These are phyloP conservation scores for Fusarium sp. DNA, from an alignment of 2,329 filamentous ascomycete species.

Conservation along the genomic window DNA sequence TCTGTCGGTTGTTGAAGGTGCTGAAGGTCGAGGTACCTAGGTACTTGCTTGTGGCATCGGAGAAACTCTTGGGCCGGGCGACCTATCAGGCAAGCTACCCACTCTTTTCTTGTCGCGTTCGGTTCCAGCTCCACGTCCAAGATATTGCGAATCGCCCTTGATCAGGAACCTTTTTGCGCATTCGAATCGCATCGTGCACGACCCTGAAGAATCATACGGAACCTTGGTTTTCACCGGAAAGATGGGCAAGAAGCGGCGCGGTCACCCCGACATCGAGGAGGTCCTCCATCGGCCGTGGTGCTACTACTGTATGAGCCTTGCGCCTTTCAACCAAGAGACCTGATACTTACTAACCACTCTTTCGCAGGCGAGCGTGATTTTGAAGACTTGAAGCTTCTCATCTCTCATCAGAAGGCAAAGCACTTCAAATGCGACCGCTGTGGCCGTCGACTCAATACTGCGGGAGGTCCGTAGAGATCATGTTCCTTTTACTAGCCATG, in stretches of 20 bases:
- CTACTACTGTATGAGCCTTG: slow-evolving; percentile 79
- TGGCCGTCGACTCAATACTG: slow-evolving; percentile 87
- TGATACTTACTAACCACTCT: slow-evolving; percentile 44
- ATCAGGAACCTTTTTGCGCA: slow-evolving; percentile 31
- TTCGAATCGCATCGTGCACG: slow-evolving; percentile 23
- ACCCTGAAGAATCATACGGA: background rate
- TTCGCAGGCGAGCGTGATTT: slow-evolving; percentile 85
- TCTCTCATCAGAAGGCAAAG: slow-evolving; percentile 98
- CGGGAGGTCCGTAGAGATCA: slow-evolving; percentile 73
- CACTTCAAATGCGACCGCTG: slow-evolving; percentile 98
- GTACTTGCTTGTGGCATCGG: background rate
- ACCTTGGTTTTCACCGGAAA: slow-evolving; percentile 14
- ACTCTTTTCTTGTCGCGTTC: slow-evolving; percentile 42
- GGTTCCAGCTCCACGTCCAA: slow-evolving; percentile 36
- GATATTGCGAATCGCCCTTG: slow-evolving; percentile 28
- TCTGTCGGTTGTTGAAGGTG: background rate
- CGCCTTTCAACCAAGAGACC: slow-evolving; percentile 7
- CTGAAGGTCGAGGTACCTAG: background rate
- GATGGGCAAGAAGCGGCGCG: slow-evolving; percentile 92
- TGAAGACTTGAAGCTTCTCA: slow-evolving; percentile 94
- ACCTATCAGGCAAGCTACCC: slow-evolving; percentile 43
- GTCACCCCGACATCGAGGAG: slow-evolving; percentile 87
- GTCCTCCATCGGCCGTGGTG: slow-evolving; percentile 90
- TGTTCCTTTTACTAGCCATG: background rate
- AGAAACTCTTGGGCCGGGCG: slow-evolving; percentile 31